phyloP scores from a whole-genome alignment of 768 basidiomycete genomes.

The Calocybe gangraenosa region DNA sequence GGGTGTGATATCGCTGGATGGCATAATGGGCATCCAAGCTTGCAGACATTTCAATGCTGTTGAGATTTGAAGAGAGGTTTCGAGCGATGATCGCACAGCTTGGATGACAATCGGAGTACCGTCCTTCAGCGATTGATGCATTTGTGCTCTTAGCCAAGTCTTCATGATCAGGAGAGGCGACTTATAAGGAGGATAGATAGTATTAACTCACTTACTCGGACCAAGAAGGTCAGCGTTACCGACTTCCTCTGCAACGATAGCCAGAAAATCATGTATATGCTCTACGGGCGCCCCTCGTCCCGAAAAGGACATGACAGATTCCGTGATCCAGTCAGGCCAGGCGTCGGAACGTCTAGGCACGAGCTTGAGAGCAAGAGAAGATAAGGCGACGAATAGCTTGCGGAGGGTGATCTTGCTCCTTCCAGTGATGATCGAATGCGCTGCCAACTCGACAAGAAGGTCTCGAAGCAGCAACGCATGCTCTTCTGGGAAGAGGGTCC shows the following conservation, averaged over 20 bases:
- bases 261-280: constrained; percentile 67
- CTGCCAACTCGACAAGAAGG: constrained; percentile 66
- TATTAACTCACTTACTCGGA: constrained; percentile 57
- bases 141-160: constrained; percentile 65
- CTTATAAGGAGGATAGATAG: background rate
- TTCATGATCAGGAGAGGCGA: background rate
- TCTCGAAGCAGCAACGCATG: constrained; percentile 56
- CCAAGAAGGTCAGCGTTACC: constrained; percentile 71
- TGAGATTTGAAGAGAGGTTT: constrained; percentile 45
- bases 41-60: constrained; percentile 78
- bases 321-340: constrained; percentile 77
- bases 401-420: constrained; percentile 71
- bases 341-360: constrained; percentile 51
- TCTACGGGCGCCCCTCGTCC: constrained; percentile 54
- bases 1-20: constrained; percentile 66
- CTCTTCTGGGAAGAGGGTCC: constrained; percentile 67
- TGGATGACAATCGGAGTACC: constrained; percentile 70
- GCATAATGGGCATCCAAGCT: constrained; percentile 75
- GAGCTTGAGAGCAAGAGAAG: constrained; percentile 69
- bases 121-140: constrained; percentile 61
- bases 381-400: constrained; percentile 86
- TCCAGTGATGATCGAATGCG: constrained; percentile 54
- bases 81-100: constrained; percentile 57
- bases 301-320: constrained; percentile 60
- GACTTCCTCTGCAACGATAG: constrained; percentile 83